Conservation (phyloP, 768 basidiomycete genomes). For the Tephrocybe sp. region DNA sequence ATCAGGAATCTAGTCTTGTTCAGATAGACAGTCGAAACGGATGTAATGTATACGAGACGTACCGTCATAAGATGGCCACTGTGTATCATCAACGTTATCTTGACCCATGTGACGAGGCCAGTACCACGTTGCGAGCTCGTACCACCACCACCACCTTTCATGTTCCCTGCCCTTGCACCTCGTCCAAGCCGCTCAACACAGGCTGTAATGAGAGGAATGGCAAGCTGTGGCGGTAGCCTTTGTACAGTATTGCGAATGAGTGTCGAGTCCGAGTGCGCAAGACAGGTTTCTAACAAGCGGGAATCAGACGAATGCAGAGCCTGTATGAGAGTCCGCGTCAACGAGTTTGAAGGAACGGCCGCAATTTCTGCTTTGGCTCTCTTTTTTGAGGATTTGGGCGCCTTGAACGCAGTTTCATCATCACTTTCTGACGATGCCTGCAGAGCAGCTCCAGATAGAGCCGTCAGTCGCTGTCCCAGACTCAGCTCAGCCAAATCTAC, state of each 20-base stretch:
- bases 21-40: slow-evolving; percentile 6
- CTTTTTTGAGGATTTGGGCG: slow-evolving; percentile 30
- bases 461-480: slow-evolving; percentile 85
- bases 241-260: slow-evolving; percentile 87
- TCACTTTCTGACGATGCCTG: slow-evolving; percentile 49
- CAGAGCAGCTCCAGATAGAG: slow-evolving; percentile 54
- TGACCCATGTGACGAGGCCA: slow-evolving; percentile 73
- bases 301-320: slow-evolving; percentile 95
- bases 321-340: slow-evolving; percentile 93
- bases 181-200: slow-evolving; percentile 88
- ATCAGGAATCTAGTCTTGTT: slow-evolving; percentile 74
- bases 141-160: slow-evolving; percentile 76
- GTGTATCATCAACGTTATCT: slow-evolving; percentile 80
- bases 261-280: slow-evolving; percentile 75
- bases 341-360: slow-evolving; percentile 75
- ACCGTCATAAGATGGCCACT: slow-evolving; percentile 94
- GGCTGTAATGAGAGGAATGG: slow-evolving; percentile 80
- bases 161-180: slow-evolving; percentile 64
- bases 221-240: slow-evolving; percentile 81
- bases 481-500: slow-evolving; percentile 88
- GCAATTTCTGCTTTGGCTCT: slow-evolving; percentile 29
- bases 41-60: slow-evolving; percentile 16
- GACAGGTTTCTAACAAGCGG: slow-evolving; percentile 80
- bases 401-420: slow-evolving; percentile 29
- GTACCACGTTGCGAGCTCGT: slow-evolving; percentile 77